Evolutionary conservation across 371 early-diverging fungal genomes (phyloP).

Genomic region (Mucor sp.): DNA sequence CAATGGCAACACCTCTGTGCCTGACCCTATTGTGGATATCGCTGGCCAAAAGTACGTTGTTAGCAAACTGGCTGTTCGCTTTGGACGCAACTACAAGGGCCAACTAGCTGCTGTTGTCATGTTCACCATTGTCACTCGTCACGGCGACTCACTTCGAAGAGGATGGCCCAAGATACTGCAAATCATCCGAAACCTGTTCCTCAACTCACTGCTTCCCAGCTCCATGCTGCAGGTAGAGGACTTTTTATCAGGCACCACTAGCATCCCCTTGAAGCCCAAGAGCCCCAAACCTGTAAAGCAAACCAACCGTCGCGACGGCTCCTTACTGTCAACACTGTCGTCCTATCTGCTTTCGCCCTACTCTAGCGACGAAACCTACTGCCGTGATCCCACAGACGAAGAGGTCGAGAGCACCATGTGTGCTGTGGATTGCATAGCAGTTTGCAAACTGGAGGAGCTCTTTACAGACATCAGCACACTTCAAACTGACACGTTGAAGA

Average conservation of each 20-base stretch:
- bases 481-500: constrained; percentile 63
- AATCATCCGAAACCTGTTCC: constrained; percentile 80
- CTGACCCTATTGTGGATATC: constrained; percentile 63
- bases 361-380: constrained; percentile 58
- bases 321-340: constrained; percentile 77
- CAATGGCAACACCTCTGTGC: constrained; percentile 46
- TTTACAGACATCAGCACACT: constrained; percentile 74
- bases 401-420: constrained; percentile 74
- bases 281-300: constrained; percentile 51
- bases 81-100: constrained; percentile 87
- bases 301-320: constrained; percentile 62
- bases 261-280: constrained; percentile 70
- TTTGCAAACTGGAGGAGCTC: constrained; percentile 74
- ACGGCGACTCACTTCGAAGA: constrained; percentile 68
- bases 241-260: constrained; percentile 70
- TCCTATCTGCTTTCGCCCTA: constrained; percentile 77
- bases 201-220: constrained; percentile 66
- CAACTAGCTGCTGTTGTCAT: constrained; percentile 87
- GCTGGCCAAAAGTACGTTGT: constrained; percentile 69
- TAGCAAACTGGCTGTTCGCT: constrained; percentile 73
- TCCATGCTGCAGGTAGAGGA: constrained; percentile 75
- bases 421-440: constrained; percentile 70
- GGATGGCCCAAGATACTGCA: constrained; percentile 80
- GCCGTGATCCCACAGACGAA: constrained; percentile 72
- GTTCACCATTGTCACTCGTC: constrained; percentile 77